Evolutionary conservation across 75 land plant species (phyloP).

Genomic region (Gnetum montanum): DNA sequence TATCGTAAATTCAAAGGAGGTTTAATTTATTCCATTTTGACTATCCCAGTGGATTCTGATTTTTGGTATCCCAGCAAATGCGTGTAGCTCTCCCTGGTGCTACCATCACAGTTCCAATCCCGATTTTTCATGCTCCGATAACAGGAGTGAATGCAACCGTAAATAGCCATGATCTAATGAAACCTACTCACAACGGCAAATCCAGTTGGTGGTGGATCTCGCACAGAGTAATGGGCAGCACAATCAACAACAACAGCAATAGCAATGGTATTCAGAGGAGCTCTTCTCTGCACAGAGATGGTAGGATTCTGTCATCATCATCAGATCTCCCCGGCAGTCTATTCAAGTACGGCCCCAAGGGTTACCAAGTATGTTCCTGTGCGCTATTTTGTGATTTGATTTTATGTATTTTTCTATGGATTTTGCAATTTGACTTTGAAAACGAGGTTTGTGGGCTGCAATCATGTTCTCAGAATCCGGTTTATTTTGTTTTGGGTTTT

Average conservation of each 20-base stretch:
- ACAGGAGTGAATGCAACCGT: no score
- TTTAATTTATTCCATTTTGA: no score
- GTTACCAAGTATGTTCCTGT: conserved; percentile 31
- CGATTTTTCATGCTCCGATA: no score
- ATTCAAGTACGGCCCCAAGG: conserved; percentile 66
- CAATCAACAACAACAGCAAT: background rate
- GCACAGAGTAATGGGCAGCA: background rate
- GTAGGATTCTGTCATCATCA: conserved; percentile 3
- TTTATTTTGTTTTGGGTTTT: background rate
- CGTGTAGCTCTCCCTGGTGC: no score
- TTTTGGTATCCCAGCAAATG: no score
- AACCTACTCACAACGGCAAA: no score
- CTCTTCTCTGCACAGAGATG: conserved; percentile 1
- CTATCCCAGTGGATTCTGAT: no score
- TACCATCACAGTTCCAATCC: no score
- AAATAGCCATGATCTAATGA: no score
- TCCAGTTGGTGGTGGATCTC: conserved; percentile 1
- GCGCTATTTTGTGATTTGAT: background rate
- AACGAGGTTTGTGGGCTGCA: background rate
- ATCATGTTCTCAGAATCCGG: background rate
- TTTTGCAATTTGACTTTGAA: background rate
- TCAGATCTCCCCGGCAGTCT: conserved; percentile 38
- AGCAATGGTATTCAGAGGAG: conserved; percentile 1
- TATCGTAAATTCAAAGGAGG: no score
- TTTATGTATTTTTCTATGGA: background rate